Evolutionary conservation across 2,329 filamentous ascomycete species (phyloP).

Genomic region (Colletotrichum viniferum): DNA sequence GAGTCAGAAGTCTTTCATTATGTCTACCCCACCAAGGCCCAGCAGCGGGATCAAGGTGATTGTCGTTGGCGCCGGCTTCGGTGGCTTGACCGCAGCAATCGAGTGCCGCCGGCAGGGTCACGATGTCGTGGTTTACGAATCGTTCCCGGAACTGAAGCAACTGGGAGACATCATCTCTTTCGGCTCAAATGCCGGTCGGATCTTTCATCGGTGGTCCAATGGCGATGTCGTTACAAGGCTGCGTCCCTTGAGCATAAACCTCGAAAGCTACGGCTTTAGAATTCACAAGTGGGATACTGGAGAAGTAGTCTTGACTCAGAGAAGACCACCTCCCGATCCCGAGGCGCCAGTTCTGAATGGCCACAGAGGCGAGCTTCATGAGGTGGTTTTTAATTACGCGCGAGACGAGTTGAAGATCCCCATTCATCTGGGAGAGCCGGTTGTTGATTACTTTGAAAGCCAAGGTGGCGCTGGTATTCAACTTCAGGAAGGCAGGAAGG

Average conservation of each 20-base stretch:
- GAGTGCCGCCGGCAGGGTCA: conserved; percentile 68
- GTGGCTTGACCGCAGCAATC: conserved; percentile 63
- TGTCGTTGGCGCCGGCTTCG: not conserved
- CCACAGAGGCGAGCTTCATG: conserved; percentile 64
- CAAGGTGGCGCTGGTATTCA: not conserved
- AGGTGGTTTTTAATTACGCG: conserved; percentile 63
- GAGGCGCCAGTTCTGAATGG: conserved; percentile 63
- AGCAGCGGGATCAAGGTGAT: not conserved
- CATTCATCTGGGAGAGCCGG: not conserved
- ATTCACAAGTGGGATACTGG: conserved; percentile 63
- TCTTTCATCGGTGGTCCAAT: conserved; percentile 62
- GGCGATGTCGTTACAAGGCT: conserved; percentile 41
- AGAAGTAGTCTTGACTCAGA: conserved; percentile 53
- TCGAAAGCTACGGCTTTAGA: conserved; percentile 56
- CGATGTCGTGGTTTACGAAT: conserved; percentile 61
- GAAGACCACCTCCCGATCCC: conserved; percentile 43
- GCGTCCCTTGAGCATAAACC: not conserved
- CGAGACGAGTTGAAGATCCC: conserved; percentile 40
- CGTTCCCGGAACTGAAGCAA: conserved; percentile 60
- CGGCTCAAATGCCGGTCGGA: conserved; percentile 63
- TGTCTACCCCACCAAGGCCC: not conserved
- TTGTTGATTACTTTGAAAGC: not conserved
- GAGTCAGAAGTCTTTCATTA: not conserved
- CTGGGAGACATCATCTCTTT: conserved; percentile 63
- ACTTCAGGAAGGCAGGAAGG: not conserved